Evolutionary conservation across 345 rosid species (phyloP), one percentile per base, ranked within the genome.

Genomic region (Leavenworthia alabamica): DNA sequence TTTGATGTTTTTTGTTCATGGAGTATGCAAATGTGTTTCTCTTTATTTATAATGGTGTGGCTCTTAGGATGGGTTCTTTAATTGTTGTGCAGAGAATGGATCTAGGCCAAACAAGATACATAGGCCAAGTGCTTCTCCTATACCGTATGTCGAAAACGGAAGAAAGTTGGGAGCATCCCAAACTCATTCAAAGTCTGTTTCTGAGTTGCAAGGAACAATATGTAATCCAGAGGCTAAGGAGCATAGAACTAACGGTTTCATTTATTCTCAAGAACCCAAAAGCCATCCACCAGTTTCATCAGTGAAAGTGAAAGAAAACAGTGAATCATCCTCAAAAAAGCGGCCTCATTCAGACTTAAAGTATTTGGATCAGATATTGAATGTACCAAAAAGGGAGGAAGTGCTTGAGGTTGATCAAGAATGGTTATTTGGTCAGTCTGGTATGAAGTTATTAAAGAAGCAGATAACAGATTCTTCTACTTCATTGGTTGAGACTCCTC

Each of bases 331-430:
- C 42, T 49, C 14, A 24, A 82, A 75, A 66, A 70, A 62, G 62
- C 86, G 77, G 31, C 93, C 85, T 24, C 96, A 89, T 75, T 84
- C 89, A 0, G 94, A 89, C 72, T 64, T 61, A 10, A 84, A 89
- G 70, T 78, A 77, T 73, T 75, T 84, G 47, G 70, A 67, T 74
- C 68, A 72, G 74, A 61, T 89, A 46, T 75, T 89, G 24, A 45
- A 70, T 32, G 71, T 89, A 56, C 89, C 96, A 20, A 68, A 72
- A 53, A 70, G 74, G 74, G 85, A 89, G 64, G 86, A 77, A 24
- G 35, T 61, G 70, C 49, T 64, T n/a, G 36, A 19, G 35, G 28
- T 65, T 42, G 78, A 78, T 68, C 85, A 81, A 39, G 80, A 77
- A 16, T 89, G 97, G 97, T 77, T 89, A n/a, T 71, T 75, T 68